phyloP scores from a whole-genome alignment of 345 rosid genomes.

The Sisymbrium irio region DNA sequence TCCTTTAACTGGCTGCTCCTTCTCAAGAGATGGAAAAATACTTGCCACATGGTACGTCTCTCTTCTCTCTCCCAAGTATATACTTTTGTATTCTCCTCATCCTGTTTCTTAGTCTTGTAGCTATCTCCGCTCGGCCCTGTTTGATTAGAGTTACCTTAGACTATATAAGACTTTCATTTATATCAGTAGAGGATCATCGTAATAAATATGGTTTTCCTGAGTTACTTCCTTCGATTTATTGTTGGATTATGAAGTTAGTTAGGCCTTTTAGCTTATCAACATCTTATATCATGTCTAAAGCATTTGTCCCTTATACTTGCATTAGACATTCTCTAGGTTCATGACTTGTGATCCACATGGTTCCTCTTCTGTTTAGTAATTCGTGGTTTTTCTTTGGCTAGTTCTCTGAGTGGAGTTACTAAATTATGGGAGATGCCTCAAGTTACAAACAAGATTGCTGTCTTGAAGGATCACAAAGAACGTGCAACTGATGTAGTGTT shows the following conservation, averaged over 20 bases:
- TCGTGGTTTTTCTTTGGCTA: constrained; percentile 27
- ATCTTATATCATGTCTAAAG: neutral
- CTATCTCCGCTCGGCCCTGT: neutral
- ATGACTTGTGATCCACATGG: constrained; percentile 15
- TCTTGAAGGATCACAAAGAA: constrained; percentile 84
- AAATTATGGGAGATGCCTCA: constrained; percentile 87
- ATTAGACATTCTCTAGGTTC: neutral
- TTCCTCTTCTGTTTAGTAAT: constrained; percentile 21
- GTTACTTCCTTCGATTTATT: neutral
- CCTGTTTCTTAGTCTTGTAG: neutral
- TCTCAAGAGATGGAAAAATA: constrained; percentile 70
- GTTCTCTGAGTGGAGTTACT: constrained; percentile 85
- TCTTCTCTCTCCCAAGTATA: constrained; percentile 2
- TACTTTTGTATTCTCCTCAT: neutral
- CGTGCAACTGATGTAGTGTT: constrained; percentile 91
- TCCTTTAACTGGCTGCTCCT: constrained; percentile 91
- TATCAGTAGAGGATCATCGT: neutral
- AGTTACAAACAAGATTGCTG: constrained; percentile 51
- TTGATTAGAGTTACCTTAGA: neutral
- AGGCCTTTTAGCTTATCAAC: neutral
- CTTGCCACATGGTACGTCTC: constrained; percentile 81
- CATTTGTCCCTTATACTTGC: neutral
- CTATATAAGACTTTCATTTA: neutral
- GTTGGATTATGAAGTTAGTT: neutral
- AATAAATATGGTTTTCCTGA: neutral